Conservation (phyloP, 495 filamentous ascomycete genomes). For the Talaromyces liani region DNA sequence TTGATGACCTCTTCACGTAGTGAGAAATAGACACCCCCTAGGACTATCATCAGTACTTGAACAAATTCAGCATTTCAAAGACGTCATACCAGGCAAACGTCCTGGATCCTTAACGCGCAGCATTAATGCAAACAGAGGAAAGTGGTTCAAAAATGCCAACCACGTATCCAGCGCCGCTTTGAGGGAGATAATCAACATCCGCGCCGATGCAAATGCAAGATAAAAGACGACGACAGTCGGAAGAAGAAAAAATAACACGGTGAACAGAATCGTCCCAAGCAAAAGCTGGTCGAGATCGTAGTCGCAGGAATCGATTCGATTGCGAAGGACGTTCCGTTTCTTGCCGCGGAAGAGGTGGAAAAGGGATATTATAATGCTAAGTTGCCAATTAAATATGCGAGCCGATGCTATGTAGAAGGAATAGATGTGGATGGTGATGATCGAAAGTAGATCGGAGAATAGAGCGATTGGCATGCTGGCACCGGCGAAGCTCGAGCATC, state of each 20-base stretch:
- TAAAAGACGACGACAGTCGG: constrained; percentile 97
- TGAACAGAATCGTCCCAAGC: constrained; percentile 94
- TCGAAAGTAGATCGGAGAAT: constrained; percentile 88
- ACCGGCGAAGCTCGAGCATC: constrained; percentile 88
- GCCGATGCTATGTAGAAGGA: constrained; percentile 96
- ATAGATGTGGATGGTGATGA: constrained; percentile 93
- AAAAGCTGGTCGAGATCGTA: constrained; percentile 98
- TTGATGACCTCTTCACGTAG: constrained; percentile 53
- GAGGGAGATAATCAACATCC: constrained; percentile 88
- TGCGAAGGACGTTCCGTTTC: constrained; percentile 93
- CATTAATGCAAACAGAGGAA: constrained; percentile 96
- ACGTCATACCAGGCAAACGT: constrained; percentile 67
- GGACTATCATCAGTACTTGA: not conserved
- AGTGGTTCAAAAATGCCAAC: constrained; percentile 93
- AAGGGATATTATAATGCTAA: constrained; percentile 89
- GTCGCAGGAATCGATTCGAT: constrained; percentile 97
- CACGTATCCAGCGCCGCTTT: constrained; percentile 86
- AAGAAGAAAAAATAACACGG: constrained; percentile 87
- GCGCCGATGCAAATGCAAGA: constrained; percentile 85
- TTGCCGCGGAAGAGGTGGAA: constrained; percentile 98
- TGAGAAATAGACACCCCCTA: constrained; percentile 85
- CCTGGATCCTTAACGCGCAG: constrained; percentile 87
- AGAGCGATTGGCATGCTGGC: constrained; percentile 96
- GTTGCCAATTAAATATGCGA: constrained; percentile 96
- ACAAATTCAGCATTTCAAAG: not conserved